A percentile compares a stretch with the other conserved stretches of the same genome.
Conservation (phyloP, 306 rosid genomes). For the Cucurbita pepo region DNA sequence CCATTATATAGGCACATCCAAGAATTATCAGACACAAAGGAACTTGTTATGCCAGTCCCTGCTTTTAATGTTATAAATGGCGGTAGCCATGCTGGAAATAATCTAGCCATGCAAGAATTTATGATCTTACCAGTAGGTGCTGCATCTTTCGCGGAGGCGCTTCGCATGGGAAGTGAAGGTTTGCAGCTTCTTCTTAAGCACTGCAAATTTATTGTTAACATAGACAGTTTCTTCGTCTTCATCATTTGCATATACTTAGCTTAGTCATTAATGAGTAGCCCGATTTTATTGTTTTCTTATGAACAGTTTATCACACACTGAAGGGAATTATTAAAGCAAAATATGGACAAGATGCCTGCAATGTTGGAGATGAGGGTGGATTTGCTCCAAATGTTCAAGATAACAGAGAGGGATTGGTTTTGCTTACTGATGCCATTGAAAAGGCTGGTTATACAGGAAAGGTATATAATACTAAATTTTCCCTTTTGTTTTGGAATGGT, state of each 20-base stretch:
- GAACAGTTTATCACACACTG: constrained; percentile 67
- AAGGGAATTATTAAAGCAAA: constrained; percentile 92
- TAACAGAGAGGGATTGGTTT: constrained; percentile 80
- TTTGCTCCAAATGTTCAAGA: constrained; percentile 99
- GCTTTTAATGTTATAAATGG: constrained; percentile 97
- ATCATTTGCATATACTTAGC: not conserved
- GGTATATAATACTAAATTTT: constrained; percentile 22
- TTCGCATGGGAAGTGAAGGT: constrained; percentile 98
- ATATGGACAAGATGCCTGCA: constrained; percentile 98
- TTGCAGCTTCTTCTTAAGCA: constrained; percentile 8
- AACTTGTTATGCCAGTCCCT: constrained; percentile 96
- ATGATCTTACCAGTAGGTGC: constrained; percentile 96
- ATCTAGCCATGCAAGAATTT: constrained; percentile 95
- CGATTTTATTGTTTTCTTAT: not conserved
- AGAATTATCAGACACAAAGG: constrained; percentile 71
- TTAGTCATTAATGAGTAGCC: not conserved
- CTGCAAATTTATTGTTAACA: not conserved
- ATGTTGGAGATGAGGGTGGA: constrained; percentile 98
- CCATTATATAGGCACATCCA: constrained; percentile 88
- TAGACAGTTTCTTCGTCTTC: not conserved
- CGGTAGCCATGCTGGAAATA: constrained; percentile 96
- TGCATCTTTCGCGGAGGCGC: constrained; percentile 75
- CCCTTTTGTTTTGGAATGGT: not conserved
- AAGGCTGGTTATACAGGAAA: constrained; percentile 97
- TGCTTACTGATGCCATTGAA: constrained; percentile 93